Evolutionary conservation across 139 green algal genomes (phyloP).

Genomic region (Edaphochlamys debaryana): DNA sequence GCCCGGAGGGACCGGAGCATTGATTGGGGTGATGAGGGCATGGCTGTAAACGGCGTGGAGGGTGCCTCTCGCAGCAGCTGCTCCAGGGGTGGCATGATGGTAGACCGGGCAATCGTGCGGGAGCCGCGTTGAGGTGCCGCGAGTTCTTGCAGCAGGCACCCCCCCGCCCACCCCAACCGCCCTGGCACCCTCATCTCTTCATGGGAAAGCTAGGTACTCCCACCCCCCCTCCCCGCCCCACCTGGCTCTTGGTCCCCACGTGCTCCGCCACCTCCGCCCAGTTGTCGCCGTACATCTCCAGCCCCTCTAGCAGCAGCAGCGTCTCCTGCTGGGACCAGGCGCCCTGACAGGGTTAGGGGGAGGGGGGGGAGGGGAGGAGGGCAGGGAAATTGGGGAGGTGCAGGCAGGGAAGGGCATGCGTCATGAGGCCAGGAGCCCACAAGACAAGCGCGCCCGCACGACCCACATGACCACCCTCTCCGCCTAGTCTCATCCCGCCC

Average conservation of each 20-base stretch:
- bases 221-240: neutral
- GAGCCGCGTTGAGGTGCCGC: too few relatives aligned
- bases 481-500: too few relatives aligned
- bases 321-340: conserved; percentile 64
- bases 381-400: neutral
- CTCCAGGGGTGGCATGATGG: too few relatives aligned
- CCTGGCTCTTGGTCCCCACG: conserved; percentile 82
- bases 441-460: neutral
- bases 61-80: too few relatives aligned
- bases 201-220: too few relatives aligned
- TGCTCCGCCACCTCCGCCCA: conserved; percentile 90
- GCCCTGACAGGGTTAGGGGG: neutral
- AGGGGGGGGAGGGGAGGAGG: neutral
- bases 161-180: too few relatives aligned
- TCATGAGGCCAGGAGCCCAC: neutral
- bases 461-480: neutral
- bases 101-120: too few relatives aligned
- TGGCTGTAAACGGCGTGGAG: too few relatives aligned
- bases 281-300: conserved; percentile 89
- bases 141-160: too few relatives aligned
- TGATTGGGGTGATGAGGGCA: neutral
- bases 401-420: too few relatives aligned
- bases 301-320: conserved; percentile 76
- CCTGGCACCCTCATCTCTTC: too few relatives aligned
- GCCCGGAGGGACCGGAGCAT: too few relatives aligned